These are phyloP conservation scores for Alnus rubra DNA, from an alignment of 306 rosid genomes.

Conservation along the genomic window DNA sequence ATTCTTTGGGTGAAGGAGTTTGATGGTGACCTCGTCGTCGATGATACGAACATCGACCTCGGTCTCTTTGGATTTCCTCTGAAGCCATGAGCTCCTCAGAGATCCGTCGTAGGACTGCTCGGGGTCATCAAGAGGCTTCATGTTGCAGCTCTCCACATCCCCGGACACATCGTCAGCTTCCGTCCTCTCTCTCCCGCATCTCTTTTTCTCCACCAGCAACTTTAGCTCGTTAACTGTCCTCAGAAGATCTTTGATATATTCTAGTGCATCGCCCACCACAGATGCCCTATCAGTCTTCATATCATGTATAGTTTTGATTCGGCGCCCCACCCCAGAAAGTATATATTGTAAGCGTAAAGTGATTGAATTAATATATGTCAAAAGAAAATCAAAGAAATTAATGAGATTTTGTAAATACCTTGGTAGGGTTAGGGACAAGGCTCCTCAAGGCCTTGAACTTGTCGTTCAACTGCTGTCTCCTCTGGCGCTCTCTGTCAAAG, in stretches of 20 bases:
- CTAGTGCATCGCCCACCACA: slow-evolving; percentile 71
- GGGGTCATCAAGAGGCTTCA: slow-evolving; percentile 54
- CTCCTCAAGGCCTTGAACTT: slow-evolving; percentile 47
- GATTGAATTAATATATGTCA: neutral
- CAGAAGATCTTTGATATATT: slow-evolving; percentile 59
- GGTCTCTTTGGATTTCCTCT: slow-evolving; percentile 78
- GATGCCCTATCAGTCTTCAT: slow-evolving; percentile 74
- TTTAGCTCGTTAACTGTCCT: slow-evolving; percentile 65
- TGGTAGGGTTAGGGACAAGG: slow-evolving; percentile 68
- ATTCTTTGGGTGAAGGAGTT: slow-evolving; percentile 73
- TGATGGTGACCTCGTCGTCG: slow-evolving; percentile 71
- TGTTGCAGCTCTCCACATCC: slow-evolving; percentile 61
- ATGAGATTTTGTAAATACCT: slow-evolving; percentile 34
- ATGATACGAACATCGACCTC: slow-evolving; percentile 78
- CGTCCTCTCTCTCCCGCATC: slow-evolving; percentile 57
- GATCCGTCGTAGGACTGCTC: slow-evolving; percentile 50
- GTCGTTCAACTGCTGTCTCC: slow-evolving; percentile 55
- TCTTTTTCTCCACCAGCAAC: slow-evolving; percentile 56
- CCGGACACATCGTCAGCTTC: slow-evolving; percentile 45
- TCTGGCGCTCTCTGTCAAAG: slow-evolving; percentile 50
- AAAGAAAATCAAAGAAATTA: neutral
- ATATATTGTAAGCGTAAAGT: neutral
- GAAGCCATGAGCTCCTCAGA: slow-evolving; percentile 90
- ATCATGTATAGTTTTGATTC: neutral
- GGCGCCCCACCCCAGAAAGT: neutral